Percentiles rank a stretch among this genome's conserved stretches.
These are phyloP conservation scores for Chlorella sp. DNA, from an alignment of 139 green algal genomes.

Conservation along the genomic window DNA sequence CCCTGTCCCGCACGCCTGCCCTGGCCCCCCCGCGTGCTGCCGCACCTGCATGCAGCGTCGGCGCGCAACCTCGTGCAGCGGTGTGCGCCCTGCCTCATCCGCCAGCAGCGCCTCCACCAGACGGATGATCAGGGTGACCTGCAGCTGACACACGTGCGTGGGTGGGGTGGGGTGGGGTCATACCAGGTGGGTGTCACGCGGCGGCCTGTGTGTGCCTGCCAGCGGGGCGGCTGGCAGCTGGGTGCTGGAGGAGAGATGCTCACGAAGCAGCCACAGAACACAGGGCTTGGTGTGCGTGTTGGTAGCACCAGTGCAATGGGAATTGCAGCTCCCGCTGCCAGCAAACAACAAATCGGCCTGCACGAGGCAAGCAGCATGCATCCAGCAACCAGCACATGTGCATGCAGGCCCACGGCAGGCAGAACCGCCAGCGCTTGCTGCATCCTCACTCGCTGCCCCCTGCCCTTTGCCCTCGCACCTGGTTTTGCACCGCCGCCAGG, in stretches of 20 bases:
- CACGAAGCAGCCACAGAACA: not conserved
- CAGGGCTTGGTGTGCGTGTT: too few species aligned
- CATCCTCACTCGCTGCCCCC: not conserved
- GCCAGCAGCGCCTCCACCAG: constrained; percentile 63
- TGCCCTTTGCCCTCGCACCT: constrained; percentile 25
- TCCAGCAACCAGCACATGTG: not conserved
- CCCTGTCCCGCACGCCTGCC: too few species aligned
- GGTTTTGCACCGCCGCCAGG: constrained; percentile 70
- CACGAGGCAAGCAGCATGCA: too few species aligned
- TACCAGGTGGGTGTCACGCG: too few species aligned
- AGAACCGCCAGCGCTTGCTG: too few species aligned
- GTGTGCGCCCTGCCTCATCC: constrained; percentile 54
- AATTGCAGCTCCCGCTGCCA: not conserved
- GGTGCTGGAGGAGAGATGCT: not conserved
- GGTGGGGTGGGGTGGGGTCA: not conserved
- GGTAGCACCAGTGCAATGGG: too few species aligned
- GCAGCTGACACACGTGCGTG: not conserved
- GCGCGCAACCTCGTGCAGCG: constrained; percentile 65
- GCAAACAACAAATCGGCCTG: not conserved
- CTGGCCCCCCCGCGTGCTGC: too few species aligned
- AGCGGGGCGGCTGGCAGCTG: too few species aligned
- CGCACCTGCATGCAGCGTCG: constrained; percentile 67
- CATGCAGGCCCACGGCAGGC: too few species aligned
- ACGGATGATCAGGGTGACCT: constrained; percentile 63
- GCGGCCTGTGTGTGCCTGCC: too few species aligned